phyloP scores from a whole-genome alignment of 768 basidiomycete genomes.

The Galerina sulciceps region DNA sequence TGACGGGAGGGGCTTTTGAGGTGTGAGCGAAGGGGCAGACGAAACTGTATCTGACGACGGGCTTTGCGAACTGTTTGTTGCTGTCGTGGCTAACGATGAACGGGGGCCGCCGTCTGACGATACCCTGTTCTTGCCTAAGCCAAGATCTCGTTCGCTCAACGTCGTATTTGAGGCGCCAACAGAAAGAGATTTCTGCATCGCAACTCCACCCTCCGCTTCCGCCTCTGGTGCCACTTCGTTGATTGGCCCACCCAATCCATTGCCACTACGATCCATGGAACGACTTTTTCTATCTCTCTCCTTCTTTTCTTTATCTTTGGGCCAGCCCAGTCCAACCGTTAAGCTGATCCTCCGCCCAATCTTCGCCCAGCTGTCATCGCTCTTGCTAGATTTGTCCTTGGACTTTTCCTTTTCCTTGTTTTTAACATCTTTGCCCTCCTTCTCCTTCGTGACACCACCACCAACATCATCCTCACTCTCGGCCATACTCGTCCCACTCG shows the following conservation, averaged over 20 bases:
- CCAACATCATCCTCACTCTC: background rate
- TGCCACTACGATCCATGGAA: constrained; percentile 30
- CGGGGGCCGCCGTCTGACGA: constrained; percentile 6
- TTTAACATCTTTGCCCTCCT: constrained; percentile 7
- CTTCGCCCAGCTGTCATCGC: constrained; percentile 57
- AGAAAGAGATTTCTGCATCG: constrained; percentile 21
- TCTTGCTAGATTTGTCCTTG: constrained; percentile 31
- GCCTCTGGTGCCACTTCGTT: constrained; percentile 17
- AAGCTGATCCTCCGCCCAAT: constrained; percentile 67
- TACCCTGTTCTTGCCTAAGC: constrained; percentile 5
- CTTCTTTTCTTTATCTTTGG: constrained; percentile 37
- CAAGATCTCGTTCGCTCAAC: background rate
- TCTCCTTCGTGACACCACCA: constrained; percentile 25
- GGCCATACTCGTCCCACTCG: constrained; percentile 2
- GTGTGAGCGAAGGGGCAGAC: background rate
- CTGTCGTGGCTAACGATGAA: background rate
- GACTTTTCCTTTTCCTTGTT: constrained; percentile 33
- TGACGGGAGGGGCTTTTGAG: constrained; percentile 8
- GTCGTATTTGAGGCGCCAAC: constrained; percentile 2
- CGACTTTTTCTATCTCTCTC: constrained; percentile 36
- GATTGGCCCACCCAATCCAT: constrained; percentile 14
- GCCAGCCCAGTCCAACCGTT: constrained; percentile 50
- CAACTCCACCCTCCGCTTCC: background rate
- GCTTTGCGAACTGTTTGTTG: background rate
- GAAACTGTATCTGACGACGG: background rate